Percentiles rank a stretch among this genome's conserved stretches.
These are phyloP conservation scores for Alternaria brassicicola DNA, from an alignment of 2,329 filamentous ascomycete genomes.

Conservation along the genomic window DNA sequence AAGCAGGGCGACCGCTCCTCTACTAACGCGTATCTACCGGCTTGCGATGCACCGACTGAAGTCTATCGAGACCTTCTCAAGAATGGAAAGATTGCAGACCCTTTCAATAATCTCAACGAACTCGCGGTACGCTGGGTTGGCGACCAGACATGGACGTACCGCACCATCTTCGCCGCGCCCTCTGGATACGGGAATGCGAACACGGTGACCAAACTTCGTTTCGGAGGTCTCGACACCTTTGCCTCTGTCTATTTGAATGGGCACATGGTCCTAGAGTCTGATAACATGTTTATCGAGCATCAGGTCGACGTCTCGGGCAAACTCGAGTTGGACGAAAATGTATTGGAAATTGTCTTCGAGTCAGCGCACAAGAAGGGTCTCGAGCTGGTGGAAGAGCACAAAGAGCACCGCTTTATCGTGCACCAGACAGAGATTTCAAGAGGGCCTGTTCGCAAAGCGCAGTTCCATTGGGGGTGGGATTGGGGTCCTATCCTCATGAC, in stretches of 20 bases:
- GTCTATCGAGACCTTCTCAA: conserved; percentile 56
- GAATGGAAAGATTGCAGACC: conserved; percentile 55
- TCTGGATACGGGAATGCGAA: conserved; percentile 32
- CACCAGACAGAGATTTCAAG: conserved; percentile 54
- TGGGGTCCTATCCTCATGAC: conserved; percentile 57
- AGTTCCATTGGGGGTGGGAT: conserved; percentile 59
- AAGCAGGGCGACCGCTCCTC: conserved; percentile 52
- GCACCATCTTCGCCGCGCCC: conserved; percentile 37
- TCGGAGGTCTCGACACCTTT: conserved; percentile 69
- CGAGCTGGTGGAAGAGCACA: conserved; percentile 59
- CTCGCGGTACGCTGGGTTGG: conserved; percentile 56
- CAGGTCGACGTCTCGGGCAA: conserved; percentile 57
- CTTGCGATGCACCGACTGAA: conserved; percentile 53
- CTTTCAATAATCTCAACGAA: conserved; percentile 58
- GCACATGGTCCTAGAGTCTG: conserved; percentile 57
- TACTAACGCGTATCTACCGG: conserved; percentile 49
- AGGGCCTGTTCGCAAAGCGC: conserved; percentile 60
- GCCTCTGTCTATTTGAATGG: conserved; percentile 64
- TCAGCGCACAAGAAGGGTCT: conserved; percentile 59
- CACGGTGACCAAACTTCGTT: conserved; percentile 57
- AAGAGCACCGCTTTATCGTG: conserved; percentile 58
- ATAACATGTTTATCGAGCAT: conserved; percentile 69
- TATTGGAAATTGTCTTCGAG: conserved; percentile 63
- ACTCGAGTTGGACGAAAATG: conserved; percentile 51
- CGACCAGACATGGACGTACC: conserved; percentile 56